Evolutionary conservation across 139 green algal genomes (phyloP), one percentile per base, ranked within the genome.

Genomic region (Zygnema cylindricum): DNA sequence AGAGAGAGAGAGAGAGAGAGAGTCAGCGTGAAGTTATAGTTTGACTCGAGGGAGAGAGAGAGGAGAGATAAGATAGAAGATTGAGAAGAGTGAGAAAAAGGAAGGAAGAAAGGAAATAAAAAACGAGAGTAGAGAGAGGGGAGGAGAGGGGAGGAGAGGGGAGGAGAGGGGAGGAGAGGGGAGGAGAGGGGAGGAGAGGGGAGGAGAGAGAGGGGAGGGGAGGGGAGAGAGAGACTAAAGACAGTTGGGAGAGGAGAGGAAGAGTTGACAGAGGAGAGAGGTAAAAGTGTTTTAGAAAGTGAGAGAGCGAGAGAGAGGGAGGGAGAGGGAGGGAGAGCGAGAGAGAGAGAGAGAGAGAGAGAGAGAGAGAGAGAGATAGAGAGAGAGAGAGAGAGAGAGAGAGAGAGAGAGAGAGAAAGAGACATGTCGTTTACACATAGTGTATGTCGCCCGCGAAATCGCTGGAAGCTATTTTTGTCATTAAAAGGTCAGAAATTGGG

Each of bases 1-100:
- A 11, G 71, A 79, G 71, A 79, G 11, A 57, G 71, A 57, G 71
- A 79, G 71, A 7, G 71, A 79, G 71, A 79, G 71, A 49, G 11
- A 79, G 11, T 57, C 39, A 79, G 11, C 49, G 16, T 63, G 40
- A 16, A 43, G 7, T 79, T 25, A 25, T 25, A 16, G 3, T 57
- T 16, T 79, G 39, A 3, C 38, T 79, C 71, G 49, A 16, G 49
- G 16, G 49, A 63, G 49, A 16, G 49, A 16, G 16, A 25, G 49
- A 16, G 49, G 49, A 16, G 49, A 63, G 49, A 63, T 7, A 16
- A 16, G 49, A 63, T 63, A 16, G 49, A 16, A 16, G 49, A 63
- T 25, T 63, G 49, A 16, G 49, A 63, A 63, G 49, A 16, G 49
- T 7, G 49, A 16, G 16, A 63, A 16, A 16, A 63, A 16, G 49